These are phyloP conservation scores for Thelephora terrestris DNA, from an alignment of 1,284 basidiomycete genomes.

Conservation along the genomic window DNA sequence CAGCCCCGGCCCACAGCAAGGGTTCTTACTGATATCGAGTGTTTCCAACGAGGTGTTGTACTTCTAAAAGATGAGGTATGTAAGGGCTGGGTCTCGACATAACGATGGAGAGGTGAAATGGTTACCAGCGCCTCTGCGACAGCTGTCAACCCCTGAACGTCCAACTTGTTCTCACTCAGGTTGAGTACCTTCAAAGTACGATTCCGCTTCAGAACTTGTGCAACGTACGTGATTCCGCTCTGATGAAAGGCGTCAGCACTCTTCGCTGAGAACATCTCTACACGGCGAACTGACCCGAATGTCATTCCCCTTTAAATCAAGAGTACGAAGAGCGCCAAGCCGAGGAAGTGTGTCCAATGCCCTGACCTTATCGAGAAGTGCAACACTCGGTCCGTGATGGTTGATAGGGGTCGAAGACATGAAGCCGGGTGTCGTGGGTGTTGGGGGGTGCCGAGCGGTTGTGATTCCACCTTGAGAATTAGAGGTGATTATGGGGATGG, in stretches of 20 bases:
- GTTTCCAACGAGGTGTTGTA: constrained; percentile 93
- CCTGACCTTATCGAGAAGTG: constrained; percentile 68
- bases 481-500: constrained; percentile 62
- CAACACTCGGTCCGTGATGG: constrained; percentile 55
- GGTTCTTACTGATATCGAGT: constrained; percentile 87
- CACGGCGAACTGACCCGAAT: constrained; percentile 51
- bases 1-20: constrained; percentile 79
- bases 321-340: constrained; percentile 75
- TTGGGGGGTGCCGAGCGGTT: constrained; percentile 47
- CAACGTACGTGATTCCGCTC: constrained; percentile 83
- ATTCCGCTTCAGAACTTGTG: constrained; percentile 93
- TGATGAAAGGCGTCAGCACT: constrained; percentile 16
- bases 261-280: background rate
- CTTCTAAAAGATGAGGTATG: constrained; percentile 46
- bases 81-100: background rate
- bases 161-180: constrained; percentile 88
- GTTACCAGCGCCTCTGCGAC: constrained; percentile 85
- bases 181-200: constrained; percentile 92
- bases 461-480: constrained; percentile 64
- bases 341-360: constrained; percentile 79
- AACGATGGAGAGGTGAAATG: constrained; percentile 6
- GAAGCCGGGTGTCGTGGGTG: constrained; percentile 6
- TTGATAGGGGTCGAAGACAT: background rate
- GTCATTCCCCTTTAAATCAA: constrained; percentile 91
- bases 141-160: constrained; percentile 68